Base-by-base conservation (phyloP, 306 rosid genomes). In the Glycine soja region DNA sequence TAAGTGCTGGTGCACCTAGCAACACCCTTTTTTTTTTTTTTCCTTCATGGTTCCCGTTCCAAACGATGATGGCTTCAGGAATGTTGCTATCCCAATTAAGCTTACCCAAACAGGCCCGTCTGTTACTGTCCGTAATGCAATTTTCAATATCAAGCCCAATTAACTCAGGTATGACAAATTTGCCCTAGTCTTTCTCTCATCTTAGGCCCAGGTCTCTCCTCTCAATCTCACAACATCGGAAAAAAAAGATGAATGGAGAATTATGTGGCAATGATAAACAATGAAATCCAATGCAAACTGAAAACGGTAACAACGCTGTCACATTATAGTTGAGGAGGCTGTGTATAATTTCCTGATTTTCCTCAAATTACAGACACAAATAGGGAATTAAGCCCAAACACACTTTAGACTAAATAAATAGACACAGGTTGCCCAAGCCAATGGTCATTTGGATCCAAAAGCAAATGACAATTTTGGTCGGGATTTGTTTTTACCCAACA, bases 381-480 rank as follows among this genome's bases (percentile, higher is more conserved):
- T 53, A 69, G 24, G 75, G 62, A 72, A 45, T 69, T 24, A 50
- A 43, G 76, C 43, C 72, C 72, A 71, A 77, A 45, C 4, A 53
- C 24, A 66, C 77, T 54, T 3, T 57, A 64, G 62, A 59, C 7
- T 0, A 54, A 70, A 75, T 3, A 53, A 77, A 65, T 3, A 24
- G 30, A 24, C 30, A 59, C 3, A 14, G 40, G 32, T 80, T 62
- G 50, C 66, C 40, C 56, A 40, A 48, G 38, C 38, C 43, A 38
- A 34, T 19, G 45, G 40, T 91, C 85, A 96, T 84, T 96, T 96
- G 10, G 99, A 92, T 78, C 99, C 98, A 16, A 96, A 61, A 70
- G 97, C 98, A 86, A 96, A 93, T n/a, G 99, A 96, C 84, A 96
- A 77, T 74, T 96, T 96, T 19, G 99, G 99, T 32, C 98, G 90